Conservation (phyloP, 164 flowering plant species). For the Pachysandra terminalis region DNA sequence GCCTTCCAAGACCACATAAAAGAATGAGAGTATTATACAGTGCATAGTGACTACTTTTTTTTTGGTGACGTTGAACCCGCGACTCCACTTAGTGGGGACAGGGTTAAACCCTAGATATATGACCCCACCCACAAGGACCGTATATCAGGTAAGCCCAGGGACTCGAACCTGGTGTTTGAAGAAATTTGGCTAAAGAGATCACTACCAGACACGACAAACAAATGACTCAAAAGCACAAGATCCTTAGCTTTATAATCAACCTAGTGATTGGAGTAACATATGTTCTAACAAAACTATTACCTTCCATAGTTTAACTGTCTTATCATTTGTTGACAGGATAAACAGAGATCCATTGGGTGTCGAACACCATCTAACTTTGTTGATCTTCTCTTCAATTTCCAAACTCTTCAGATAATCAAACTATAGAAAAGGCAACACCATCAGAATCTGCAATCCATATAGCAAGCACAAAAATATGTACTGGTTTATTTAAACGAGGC, state of each 20-base stretch:
- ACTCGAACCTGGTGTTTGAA: no score
- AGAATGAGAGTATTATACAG: neutral
- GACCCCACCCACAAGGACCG: no score
- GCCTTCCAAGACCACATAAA: conserved; percentile 23
- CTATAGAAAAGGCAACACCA: conserved; percentile 30
- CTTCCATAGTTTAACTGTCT: conserved; percentile 84
- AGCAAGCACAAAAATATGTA: conserved; percentile 3
- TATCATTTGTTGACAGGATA: conserved; percentile 69
- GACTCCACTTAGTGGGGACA: no score
- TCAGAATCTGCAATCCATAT: conserved; percentile 11
- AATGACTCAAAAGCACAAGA: conserved; percentile 7
- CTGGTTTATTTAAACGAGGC: neutral
- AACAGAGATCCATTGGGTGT: conserved; percentile 44
- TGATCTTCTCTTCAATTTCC: conserved; percentile 86
- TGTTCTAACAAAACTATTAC: conserved; percentile 22
- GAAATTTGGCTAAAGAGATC: neutral
- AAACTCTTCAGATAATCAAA: conserved; percentile 79
- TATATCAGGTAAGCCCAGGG: no score
- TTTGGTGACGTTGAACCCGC: no score
- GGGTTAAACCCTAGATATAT: no score
- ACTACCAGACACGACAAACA: neutral
- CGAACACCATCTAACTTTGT: conserved; percentile 62
- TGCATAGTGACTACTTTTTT: no score
- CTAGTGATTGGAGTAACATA: no score
- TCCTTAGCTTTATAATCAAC: no score